Base-by-base conservation (phyloP, 73 alveolate genomes). In the Paramecium sexaurelia region DNA sequence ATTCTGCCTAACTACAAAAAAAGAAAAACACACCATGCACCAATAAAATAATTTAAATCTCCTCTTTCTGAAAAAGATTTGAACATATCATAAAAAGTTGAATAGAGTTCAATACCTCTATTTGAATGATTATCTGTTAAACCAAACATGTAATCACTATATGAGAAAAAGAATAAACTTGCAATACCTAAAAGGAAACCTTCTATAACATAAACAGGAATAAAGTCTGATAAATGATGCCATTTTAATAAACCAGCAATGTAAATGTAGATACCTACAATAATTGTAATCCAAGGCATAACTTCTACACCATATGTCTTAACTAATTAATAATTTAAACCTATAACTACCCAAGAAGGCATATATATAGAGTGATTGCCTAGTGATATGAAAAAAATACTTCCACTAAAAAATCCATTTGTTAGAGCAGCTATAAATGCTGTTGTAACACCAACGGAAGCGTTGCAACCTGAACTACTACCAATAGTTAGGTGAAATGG, bases 371-470 rank as follows among this genome's bases (percentile, higher is more conserved):
- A 78, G 29, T 78, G 90, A 43, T 78, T 78, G 39, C 90, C 83
- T 61, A 8, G 4, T 29, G 39, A 29, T 26, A 41, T 29, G 20
- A 61, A 61, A 5, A 22, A 61, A 2, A 26, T 61, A 61, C 83
- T 78, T 39, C 90, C 90, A 43, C 90, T 78, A 24, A 78, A 45
- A 78, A 78, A 78, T 10, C 90, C 75, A 78, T 78, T 78, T 19
- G 55, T 61, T 13, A 43, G 10, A 0, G 90, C 90, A 24, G 75
- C 90, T 43, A 78, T 43, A 27, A 78, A 78, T 37, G 90, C 90
- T 0, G 90, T 41, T 8, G 75, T 24, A 17, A 78, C 13, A 5
- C 90, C 90, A 41, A 78, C 75, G 11, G 75, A 22, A 24, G 90
- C 75, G 24, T 78, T 45, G 22, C 90, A 39, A 45, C 90, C 90